Conservation (phyloP, 345 rosid genomes). For the Odontarrhena argentea region DNA sequence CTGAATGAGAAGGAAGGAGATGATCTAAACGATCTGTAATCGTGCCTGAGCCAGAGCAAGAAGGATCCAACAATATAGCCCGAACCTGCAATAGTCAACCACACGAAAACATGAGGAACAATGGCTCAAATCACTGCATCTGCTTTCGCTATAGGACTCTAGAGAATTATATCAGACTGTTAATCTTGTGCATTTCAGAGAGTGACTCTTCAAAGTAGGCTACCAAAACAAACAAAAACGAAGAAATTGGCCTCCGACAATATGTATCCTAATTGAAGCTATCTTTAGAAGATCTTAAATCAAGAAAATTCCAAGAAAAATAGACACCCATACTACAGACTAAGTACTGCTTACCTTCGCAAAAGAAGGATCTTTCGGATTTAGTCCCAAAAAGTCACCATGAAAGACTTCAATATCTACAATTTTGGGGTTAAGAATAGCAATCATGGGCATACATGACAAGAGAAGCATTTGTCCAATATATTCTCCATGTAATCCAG, state of each 20-base stretch:
- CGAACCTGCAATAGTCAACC: conserved; percentile 53
- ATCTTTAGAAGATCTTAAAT: conserved; percentile 6
- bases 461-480: conserved; percentile 7
- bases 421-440: conserved; percentile 44
- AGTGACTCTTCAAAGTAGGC: conserved; percentile 1
- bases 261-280: conserved; percentile 8
- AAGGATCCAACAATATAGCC: conserved; percentile 91
- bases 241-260: neutral
- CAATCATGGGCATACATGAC: conserved; percentile 3
- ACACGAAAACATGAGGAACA: conserved; percentile 1
- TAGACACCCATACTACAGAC: conserved; percentile 1
- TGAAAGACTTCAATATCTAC: conserved; percentile 50
- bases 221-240: neutral
- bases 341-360: conserved; percentile 53
- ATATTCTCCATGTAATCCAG: neutral
- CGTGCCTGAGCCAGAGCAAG: conserved; percentile 97
- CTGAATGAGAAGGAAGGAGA: conserved; percentile 75
- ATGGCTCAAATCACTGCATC: conserved; percentile 14
- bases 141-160: neutral
- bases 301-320: conserved; percentile 5
- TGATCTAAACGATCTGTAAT: conserved; percentile 80
- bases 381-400: conserved; percentile 70
- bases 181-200: conserved; percentile 12
- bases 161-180: neutral
- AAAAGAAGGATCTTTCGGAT: conserved; percentile 60